phyloP scores from a whole-genome alignment of 108 stramenopile species.

The Nannochloropsis gaditana region DNA sequence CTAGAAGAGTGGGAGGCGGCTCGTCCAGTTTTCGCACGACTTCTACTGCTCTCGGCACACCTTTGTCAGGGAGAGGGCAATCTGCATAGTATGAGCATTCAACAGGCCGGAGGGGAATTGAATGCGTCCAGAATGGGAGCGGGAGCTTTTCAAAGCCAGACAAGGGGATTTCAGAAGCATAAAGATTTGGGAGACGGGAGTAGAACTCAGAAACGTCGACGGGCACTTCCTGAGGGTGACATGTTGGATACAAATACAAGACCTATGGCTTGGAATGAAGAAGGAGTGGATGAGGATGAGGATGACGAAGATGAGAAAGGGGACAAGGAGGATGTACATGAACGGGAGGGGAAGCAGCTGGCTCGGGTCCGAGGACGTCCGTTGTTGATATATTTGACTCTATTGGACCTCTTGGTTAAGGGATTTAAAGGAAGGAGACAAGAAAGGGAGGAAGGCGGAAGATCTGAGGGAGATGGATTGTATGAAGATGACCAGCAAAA shows the following conservation, averaged over 20 bases:
- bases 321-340: neutral
- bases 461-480: neutral
- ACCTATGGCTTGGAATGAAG: neutral
- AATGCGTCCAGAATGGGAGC: no score
- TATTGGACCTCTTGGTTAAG: neutral
- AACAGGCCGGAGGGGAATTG: no score
- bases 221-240: neutral
- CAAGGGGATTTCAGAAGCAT: neutral
- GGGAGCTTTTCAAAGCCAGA: no score
- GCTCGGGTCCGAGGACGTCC: neutral
- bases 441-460: neutral
- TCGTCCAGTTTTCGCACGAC: slow-evolving; percentile 14
- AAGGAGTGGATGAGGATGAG: neutral
- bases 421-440: neutral
- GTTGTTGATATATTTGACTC: neutral
- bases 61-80: no score
- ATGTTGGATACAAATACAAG: neutral
- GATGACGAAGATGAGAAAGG: neutral
- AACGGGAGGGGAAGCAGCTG: neutral
- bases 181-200: neutral
- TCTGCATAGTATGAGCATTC: no score
- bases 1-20: slow-evolving; percentile 20
- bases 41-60: neutral
- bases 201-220: neutral
- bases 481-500: slow-evolving; percentile 18